Conservation (phyloP, 495 filamentous ascomycete genomes). For the Penicillium malachiteum region DNA sequence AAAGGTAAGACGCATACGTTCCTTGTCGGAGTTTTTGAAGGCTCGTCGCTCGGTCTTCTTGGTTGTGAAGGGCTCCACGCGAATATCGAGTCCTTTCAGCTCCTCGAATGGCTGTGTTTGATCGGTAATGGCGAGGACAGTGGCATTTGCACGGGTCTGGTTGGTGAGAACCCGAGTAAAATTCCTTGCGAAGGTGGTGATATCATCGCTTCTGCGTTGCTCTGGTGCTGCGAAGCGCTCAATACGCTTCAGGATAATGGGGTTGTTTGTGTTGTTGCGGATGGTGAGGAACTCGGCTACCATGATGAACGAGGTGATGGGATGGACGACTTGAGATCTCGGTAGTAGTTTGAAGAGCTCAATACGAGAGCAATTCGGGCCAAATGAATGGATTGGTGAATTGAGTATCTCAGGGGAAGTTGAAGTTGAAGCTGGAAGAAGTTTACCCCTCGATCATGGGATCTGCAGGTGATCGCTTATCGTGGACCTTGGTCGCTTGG, state of each 20-base stretch:
- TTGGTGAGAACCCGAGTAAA: conserved; percentile 52
- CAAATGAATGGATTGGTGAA: background rate
- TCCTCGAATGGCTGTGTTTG: conserved; percentile 55
- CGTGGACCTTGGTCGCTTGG: conserved; percentile 12
- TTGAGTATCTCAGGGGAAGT: background rate
- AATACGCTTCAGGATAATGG: conserved; percentile 69
- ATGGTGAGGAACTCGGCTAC: conserved; percentile 61
- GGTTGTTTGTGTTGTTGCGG: conserved; percentile 79
- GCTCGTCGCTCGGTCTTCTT: conserved; percentile 53
- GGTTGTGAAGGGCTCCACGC: conserved; percentile 58
- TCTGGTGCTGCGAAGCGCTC: conserved; percentile 65
- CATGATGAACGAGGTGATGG: conserved; percentile 26
- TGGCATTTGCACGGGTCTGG: conserved; percentile 36
- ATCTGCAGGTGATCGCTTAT: conserved; percentile 18
- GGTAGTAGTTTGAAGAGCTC: background rate
- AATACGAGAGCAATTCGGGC: background rate
- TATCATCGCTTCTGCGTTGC: conserved; percentile 42
- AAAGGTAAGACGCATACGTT: conserved; percentile 62
- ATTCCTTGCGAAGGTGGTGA: conserved; percentile 44
- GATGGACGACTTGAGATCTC: background rate
- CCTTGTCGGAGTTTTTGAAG: conserved; percentile 45
- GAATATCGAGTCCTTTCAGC: conserved; percentile 51
- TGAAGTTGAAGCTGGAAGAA: background rate
- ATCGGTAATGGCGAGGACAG: conserved; percentile 43
- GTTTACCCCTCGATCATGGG: conserved; percentile 18